Base-by-base conservation (phyloP, 495 filamentous ascomycete species). In the Xylaria acuta region DNA sequence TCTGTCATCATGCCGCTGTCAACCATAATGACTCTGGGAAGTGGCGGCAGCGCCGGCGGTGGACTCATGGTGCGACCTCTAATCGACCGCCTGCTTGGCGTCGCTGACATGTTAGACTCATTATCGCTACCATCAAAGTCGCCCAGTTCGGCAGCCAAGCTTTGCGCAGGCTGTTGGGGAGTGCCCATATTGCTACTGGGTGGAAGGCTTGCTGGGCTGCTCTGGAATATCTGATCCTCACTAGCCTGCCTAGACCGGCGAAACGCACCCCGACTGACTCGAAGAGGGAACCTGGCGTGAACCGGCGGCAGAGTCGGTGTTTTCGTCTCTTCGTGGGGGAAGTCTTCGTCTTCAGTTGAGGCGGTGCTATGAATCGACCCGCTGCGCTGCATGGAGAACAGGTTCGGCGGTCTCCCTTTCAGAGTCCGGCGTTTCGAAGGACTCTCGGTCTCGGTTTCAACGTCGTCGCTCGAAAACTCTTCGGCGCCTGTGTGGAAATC, bases 1-100 rank as follows among this genome's bases (percentile, higher is more conserved):
- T 97, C 96, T 3, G 96, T 99, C 94, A 97, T 97, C 77, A 92
- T 90, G 59, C 90, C 91, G 69, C 86, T 89, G 80, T 97, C 94
- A 36, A 95, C 88, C 92, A 95, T 96, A 25, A 83, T 77, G 65
- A 80, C 77, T 68, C 76, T 83, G 8, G 84, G 82, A 76, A 90
- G 80, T 36, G 83, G 82, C 20, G 89, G 87, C 38, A 88, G 85
- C 6, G 86, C 84, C 1, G 86, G 85, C 53, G 86, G 85, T 14
- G 88, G 88, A 43, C 84, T 83, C 70, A 81, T 81, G 0, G 86
- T 85, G 43, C 81, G 74, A 40, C 83, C 87, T 36, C 80, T 81
- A 47, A 82, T 81, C 64, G 82, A 84, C 60, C 85, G 83, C 34
- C 84, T 79, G 67, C 84, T 83, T 43, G 85, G 84, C 45, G 83